Base-by-base conservation (phyloP, 192 early-diverging fungal species). In the Spizellomyces sp. region DNA sequence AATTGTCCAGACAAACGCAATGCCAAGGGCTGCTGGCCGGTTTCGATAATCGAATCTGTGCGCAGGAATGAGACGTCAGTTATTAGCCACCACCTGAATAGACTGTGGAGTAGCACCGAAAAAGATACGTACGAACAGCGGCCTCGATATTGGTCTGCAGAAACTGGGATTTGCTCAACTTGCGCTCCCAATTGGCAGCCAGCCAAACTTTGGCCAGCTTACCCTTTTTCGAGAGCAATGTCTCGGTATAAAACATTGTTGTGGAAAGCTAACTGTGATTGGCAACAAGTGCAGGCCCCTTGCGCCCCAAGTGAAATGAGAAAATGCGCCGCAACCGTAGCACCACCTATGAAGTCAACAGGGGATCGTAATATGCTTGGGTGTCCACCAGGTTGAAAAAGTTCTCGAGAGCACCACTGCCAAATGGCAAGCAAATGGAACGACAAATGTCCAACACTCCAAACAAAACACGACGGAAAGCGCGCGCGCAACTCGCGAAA, bases 131-230 rank as follows among this genome's bases (percentile, higher is more conserved):
- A 92, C 92, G 87, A 66, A 98, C 93, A 2, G 95, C 92, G 19
- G 80, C 85, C 52, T 90, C 82, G 56, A 99, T 89, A 80, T 95
- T 94, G n/a, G 98, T 92, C 63, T 96, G 93, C 57, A 98, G 75
- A 62, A 97, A 89, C 83, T 99, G 95, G 6, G 88, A 81, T 75
- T 99, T 99, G 67, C 90, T 92, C 43, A 99, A 82, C 86, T 99
- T 99, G 75, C 92, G 85, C 80, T 99, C 98, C 90, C 92, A 93
- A 71, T 98, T 95, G 42, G 96, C 93, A 12, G 98, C 98, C 19
- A 99, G 87, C 98, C 98, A 99, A 66, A 98, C 93, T 76, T 93
- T 93, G 64, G 94, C 93, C 59, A 99, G 84, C 52, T 95, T 90
- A 5, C 96, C 95, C 74, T 78, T 80, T 69, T 84, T 84, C 48